Base-by-base conservation (phyloP, 2,329 filamentous ascomycete genomes). In the Cadophora sp. region DNA sequence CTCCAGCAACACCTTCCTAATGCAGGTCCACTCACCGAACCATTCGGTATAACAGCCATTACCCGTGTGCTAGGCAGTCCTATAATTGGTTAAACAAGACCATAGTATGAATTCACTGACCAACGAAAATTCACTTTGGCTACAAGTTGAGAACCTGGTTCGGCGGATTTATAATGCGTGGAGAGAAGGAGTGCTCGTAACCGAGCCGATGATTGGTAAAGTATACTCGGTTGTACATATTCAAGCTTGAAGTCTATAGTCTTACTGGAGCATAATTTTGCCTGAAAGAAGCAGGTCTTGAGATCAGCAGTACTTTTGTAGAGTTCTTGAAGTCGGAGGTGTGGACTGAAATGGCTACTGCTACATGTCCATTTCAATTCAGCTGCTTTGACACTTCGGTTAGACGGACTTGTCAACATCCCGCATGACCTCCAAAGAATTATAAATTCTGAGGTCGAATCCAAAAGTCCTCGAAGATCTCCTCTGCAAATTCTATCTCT, bases 1-100 rank as follows among this genome's bases (percentile, higher is more conserved):
- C 31, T 24, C 19, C 19, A 37, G 3, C 19, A 37, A 24, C 31
- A 37, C 55, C 55, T 58, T 58, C 55, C 55, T 58, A 58, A 58
- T 58, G 55, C 55, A 58, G 55, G 55, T 37, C 31, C 55, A 1
- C 19, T 12, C 55, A n/a, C 55, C 55, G 55, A 37, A 40, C 55
- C 29, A 58, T 31, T 40, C 19, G 29, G 29, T 58, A 34, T 31
- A 37, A 11, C 8, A 22, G 27, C 7, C 6, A 37, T n/a, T 37
- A 24, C 55, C 31, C 55, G 55, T 58, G 29, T 22, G 43, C 4
- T 9, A 22, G 43, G 1, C 43, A 22, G 43, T 2, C 43, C 1
- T 22, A 9, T 22, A 1, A 48, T 48, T 48, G 43, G 43, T n/a
- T 22, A 22, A 7, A 22, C 2, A 7, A 1, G 19, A 48, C 43